Evolutionary conservation across 1,139 yeast species (phyloP), one percentile per base, ranked within the genome.

Genomic region (Kodamaea ohmeri): DNA sequence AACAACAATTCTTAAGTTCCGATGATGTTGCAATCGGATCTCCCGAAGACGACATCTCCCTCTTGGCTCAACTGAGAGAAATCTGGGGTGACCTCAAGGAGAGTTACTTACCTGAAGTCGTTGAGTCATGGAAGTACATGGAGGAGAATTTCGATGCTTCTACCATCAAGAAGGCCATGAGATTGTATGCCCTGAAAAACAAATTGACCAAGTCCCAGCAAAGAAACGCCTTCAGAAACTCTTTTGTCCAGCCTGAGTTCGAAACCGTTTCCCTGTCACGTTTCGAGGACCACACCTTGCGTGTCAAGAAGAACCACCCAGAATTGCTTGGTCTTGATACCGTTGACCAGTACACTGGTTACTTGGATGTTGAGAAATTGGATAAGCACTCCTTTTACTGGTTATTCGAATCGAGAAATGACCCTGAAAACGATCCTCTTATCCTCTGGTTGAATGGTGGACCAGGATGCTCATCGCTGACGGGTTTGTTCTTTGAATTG

Each of bases 341-440:
- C 6, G 83, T 78, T 19, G 61, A 75, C 20, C 92, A 83, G 55
- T 78, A 73, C 49, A 70, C 84, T 25, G 88, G 83, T 38, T 83
- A 78, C 57, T 66, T 80, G 52, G 86, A 81, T 52, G 74, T 77
- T 34, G 63, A 60, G 14, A 60, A 64, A 20, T 65, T 68, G 36
- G 83, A 76, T 45, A 80, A 86, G 63, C 95, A 86, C 61, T 81
- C 83, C 55, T 86, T 86, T 61, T 86, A 81, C 60, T 86, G 86
- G 83, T 78, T 80, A 51, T 82, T 80, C 46, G 87, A 81, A 56
- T 76, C 83, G 37, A 71, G 88, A 61, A 79, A 79, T 52, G 58
- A 55, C 47, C 59, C 60, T 13, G 42, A 42, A 34, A 55, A 42
- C 20, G 83, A 81, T 58, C 87, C 87, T 0, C 73, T 81, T 16